These are phyloP conservation scores for Dipteronia dyeriana DNA, from an alignment of 345 rosid genomes.

Conservation along the genomic window DNA sequence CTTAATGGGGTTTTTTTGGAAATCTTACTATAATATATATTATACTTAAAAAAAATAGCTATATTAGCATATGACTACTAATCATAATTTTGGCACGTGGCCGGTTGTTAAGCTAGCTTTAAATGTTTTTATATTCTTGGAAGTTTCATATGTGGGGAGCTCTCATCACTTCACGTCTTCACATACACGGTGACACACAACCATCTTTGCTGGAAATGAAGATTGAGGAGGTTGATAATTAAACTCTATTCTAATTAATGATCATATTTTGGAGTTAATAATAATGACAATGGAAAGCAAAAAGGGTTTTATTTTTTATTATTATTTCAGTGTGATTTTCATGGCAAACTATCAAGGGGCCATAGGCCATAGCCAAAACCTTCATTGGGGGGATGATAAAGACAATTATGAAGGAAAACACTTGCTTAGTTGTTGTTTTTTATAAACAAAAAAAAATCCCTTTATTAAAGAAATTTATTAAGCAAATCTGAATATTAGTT, in stretches of 20 bases:
- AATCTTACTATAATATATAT: no score
- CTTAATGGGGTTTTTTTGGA: no score
- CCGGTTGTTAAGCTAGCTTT: slow-evolving; percentile 11
- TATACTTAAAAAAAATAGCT: not conserved
- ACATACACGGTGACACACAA: not conserved
- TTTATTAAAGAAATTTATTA: not conserved
- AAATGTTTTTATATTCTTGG: slow-evolving; percentile 12
- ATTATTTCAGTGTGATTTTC: not conserved
- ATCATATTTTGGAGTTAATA: slow-evolving; percentile 16
- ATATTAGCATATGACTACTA: slow-evolving; percentile 25
- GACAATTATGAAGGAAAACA: slow-evolving; percentile 16
- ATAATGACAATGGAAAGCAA: slow-evolving; percentile 22
- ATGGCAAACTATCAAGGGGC: not conserved
- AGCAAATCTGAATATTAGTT: not conserved
- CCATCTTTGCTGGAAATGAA: not conserved
- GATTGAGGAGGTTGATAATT: not conserved
- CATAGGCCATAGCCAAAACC: not conserved
- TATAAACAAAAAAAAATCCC: no score
- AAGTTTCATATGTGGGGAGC: slow-evolving; percentile 22
- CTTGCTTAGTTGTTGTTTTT: not conserved
- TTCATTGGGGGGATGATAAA: not conserved
- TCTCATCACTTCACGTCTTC: not conserved
- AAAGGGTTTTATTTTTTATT: not conserved
- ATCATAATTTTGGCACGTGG: slow-evolving; percentile 26
- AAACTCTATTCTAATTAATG: not conserved